Evolutionary conservation across 2,329 filamentous ascomycete genomes (phyloP).

Genomic region (Colletotrichum somersetense): DNA sequence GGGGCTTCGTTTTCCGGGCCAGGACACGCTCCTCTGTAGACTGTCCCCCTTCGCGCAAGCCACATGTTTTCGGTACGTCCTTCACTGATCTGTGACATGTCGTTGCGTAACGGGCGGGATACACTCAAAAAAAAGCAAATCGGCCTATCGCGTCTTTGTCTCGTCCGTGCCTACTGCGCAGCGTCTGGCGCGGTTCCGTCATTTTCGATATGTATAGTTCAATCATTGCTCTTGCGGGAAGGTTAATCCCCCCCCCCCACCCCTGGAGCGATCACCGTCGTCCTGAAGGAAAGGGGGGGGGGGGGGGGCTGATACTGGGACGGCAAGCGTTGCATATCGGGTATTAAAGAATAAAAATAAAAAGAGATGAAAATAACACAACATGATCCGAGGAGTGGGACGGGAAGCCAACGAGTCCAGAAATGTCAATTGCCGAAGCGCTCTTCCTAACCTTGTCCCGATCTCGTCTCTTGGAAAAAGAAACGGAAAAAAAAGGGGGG

Average conservation of each 20-base stretch:
- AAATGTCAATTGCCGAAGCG: not conserved
- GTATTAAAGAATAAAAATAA: not conserved
- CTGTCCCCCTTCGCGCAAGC: not conserved
- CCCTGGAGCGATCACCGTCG: conserved; percentile 25
- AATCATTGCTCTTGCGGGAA: not conserved
- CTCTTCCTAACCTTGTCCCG: conserved; percentile 1
- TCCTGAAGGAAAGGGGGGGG: not conserved
- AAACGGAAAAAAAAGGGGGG: not conserved
- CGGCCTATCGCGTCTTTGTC: not conserved
- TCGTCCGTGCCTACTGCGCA: not conserved
- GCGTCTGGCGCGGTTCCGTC: conserved; percentile 19
- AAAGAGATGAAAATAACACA: not conserved
- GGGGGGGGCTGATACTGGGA: not conserved
- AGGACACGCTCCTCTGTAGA: not conserved
- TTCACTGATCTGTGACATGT: not conserved
- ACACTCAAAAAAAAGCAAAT: not conserved
- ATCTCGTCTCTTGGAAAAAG: conserved; percentile 9
- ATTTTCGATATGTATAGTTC: conserved; percentile 8
- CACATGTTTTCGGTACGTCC: not conserved
- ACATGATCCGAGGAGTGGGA: conserved; percentile 10
- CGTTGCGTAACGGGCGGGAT: not conserved
- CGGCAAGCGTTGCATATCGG: not conserved
- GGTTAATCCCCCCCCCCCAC: not conserved
- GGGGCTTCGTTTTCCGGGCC: not conserved
- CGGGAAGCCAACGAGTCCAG: conserved; percentile 4